Conservation (phyloP, 1,139 yeast genomes). For the Geotrichum reessii region DNA sequence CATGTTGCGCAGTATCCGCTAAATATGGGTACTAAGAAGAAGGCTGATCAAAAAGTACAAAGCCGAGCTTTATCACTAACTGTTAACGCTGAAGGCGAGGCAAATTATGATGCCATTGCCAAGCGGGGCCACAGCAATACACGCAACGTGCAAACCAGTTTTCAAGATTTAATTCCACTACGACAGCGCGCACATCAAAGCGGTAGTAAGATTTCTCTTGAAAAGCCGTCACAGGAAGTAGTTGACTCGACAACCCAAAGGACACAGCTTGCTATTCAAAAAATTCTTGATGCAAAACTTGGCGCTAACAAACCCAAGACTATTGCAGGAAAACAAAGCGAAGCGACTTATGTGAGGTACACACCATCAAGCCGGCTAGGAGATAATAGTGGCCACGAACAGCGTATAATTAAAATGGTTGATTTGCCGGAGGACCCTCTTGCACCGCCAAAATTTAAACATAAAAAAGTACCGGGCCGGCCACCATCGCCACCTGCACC, state of each 20-base stretch:
- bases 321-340: conserved; percentile 21
- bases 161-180: conserved; percentile 45
- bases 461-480: conserved; percentile 64
- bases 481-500: conserved; percentile 68
- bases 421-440: conserved; percentile 74
- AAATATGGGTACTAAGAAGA: conserved; percentile 31
- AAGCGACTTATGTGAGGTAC: conserved; percentile 44
- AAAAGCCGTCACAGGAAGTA: conserved; percentile 41
- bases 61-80: conserved; percentile 33
- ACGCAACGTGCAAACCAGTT: conserved; percentile 38
- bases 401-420: conserved; percentile 50
- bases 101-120: conserved; percentile 36
- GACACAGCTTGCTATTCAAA: conserved; percentile 47
- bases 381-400: conserved; percentile 29
- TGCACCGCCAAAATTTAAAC: conserved; percentile 74
- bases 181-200: conserved; percentile 41
- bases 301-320: conserved; percentile 33
- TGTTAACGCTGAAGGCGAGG: conserved; percentile 33
- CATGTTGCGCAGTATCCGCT: conserved; percentile 35
- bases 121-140: conserved; percentile 34
- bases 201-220: conserved; percentile 29
- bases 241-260: conserved; percentile 39
- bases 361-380: conserved; percentile 44
- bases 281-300: conserved; percentile 40
- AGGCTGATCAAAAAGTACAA: conserved; percentile 8